Evolutionary conservation across 495 filamentous ascomycete species (phyloP).

Genomic region (Annulohypoxylon bovei): DNA sequence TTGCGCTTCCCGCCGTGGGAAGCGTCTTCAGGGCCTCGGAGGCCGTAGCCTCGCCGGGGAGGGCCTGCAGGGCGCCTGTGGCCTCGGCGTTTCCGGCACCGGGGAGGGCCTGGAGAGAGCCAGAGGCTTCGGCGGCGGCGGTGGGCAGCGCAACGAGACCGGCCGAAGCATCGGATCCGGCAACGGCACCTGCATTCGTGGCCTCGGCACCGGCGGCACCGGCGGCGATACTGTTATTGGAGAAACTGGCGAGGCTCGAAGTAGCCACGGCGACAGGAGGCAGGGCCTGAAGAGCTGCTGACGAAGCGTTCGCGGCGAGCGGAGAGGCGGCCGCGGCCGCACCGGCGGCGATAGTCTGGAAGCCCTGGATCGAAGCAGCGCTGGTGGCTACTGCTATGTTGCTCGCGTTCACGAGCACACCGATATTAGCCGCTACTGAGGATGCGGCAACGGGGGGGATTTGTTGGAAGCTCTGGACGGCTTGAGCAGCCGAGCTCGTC

Average conservation of each 20-base stretch:
- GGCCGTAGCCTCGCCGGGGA: constrained; percentile 1
- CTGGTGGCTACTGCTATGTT: background rate
- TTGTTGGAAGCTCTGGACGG: constrained; percentile 28
- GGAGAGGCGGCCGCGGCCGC: background rate
- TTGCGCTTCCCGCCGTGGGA: constrained; percentile 5
- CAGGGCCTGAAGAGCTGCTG: background rate
- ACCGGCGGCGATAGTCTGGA: constrained; percentile 20
- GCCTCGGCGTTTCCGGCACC: background rate
- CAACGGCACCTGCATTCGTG: background rate
- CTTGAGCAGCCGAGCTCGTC: background rate
- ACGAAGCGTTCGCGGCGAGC: constrained; percentile 11
- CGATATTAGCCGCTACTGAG: constrained; percentile 13
- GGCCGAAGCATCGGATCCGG: background rate
- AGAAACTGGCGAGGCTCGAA: constrained; percentile 18
- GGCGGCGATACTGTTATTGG: constrained; percentile 13
- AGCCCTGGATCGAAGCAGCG: constrained; percentile 13
- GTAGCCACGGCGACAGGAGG: background rate
- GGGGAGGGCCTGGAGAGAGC: background rate
- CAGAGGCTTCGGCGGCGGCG: constrained; percentile 6
- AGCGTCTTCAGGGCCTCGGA: constrained; percentile 2
- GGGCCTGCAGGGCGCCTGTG: constrained; percentile 8
- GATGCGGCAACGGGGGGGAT: constrained; percentile 8
- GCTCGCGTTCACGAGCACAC: constrained; percentile 13
- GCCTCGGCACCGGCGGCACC: background rate
- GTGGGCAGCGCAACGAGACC: constrained; percentile 23